Evolutionary conservation across 2,329 filamentous ascomycete species (phyloP), one percentile per base, ranked within the genome.

Genomic region (Celoporthe dispersa): DNA sequence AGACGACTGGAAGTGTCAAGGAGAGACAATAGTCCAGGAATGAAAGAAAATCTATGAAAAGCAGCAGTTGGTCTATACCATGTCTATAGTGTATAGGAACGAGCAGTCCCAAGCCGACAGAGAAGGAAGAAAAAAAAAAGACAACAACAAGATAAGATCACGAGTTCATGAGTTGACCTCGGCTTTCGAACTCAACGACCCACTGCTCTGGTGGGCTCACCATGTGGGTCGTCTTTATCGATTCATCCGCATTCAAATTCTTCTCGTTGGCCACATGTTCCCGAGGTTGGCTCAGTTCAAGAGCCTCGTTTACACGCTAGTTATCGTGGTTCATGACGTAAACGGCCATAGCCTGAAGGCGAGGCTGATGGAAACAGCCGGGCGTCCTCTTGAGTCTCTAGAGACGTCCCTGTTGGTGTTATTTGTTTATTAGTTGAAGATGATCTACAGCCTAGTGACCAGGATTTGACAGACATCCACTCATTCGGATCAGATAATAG

Each of bases 61-160:
- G 25, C 16, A 48, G n/a, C 19, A 39, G 51, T 14, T 39, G 60
- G 5, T 60, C 12, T 19, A 64, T 37, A 11, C 33, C 28, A 33
- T 31, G 14, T 39, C 64, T 62, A 67, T 59, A 35, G 41, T 41
- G 37, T 53, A 67, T 48, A 61, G 41, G 19, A 22, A 19, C 25
- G 33, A 61, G 19, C 59, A 35, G 55, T 28, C 9, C 55, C 25
- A 31, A 33, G 53, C 25, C 53, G 53, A 57, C 59, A 60, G 35
- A 31, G 14, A 33, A 22, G 35, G 35, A 35, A 35, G 9, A 39
- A 11, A 39, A 39, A 12, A n/a, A 35, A 48, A 35, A 39, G 60
- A 48, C 60, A 62, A 69, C 67, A 44, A 68, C 60, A 44, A 68
- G 65, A 68, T 60, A 69, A 60, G 70, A 73, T 35, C 33, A 67